Evolutionary conservation across 2,329 filamentous ascomycete genomes (phyloP).

Genomic region (Cordyceps sp.): DNA sequence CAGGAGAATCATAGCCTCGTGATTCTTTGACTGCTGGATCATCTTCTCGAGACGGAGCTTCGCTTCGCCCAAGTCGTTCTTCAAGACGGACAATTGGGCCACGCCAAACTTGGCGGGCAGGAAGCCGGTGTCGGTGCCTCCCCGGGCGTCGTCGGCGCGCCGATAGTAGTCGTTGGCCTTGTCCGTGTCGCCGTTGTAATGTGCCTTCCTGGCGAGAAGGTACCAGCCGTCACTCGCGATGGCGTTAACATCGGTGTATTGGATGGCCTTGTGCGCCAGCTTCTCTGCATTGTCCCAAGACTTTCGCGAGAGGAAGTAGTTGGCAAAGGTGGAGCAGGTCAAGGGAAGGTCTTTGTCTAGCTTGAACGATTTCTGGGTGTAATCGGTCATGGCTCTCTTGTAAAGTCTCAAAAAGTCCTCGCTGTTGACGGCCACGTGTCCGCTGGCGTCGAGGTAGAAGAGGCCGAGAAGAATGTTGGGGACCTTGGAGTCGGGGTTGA

Average conservation of each 20-base stretch:
- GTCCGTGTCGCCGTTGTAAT: slow-evolving; percentile 59
- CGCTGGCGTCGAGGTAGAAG: slow-evolving; percentile 77
- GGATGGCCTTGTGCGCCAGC: slow-evolving; percentile 82
- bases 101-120: slow-evolving; percentile 89
- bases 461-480: slow-evolving; percentile 81
- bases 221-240: slow-evolving; percentile 98
- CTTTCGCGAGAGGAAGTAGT: slow-evolving; percentile 77
- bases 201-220: slow-evolving; percentile 77
- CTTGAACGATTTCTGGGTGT: slow-evolving; percentile 88
- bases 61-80: slow-evolving; percentile 74
- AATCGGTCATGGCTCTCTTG: slow-evolving; percentile 86
- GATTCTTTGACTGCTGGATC: slow-evolving; percentile 63
- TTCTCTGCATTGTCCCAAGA: slow-evolving; percentile 68
- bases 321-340: slow-evolving; percentile 77
- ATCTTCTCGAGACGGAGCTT: slow-evolving; percentile 93
- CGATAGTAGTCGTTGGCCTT: slow-evolving; percentile 76
- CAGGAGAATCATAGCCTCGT: slow-evolving; percentile 83
- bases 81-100: slow-evolving; percentile 74
- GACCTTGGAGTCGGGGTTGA: slow-evolving; percentile 70
- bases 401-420: slow-evolving; percentile 73
- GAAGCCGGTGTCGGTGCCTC: slow-evolving; percentile 79
- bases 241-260: slow-evolving; percentile 88
- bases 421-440: slow-evolving; percentile 67
- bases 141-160: slow-evolving; percentile 78
- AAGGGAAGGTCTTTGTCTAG: slow-evolving; percentile 80